Base-by-base conservation (phyloP, 1,139 yeast species). In the Arxiozyma heterogenica region DNA sequence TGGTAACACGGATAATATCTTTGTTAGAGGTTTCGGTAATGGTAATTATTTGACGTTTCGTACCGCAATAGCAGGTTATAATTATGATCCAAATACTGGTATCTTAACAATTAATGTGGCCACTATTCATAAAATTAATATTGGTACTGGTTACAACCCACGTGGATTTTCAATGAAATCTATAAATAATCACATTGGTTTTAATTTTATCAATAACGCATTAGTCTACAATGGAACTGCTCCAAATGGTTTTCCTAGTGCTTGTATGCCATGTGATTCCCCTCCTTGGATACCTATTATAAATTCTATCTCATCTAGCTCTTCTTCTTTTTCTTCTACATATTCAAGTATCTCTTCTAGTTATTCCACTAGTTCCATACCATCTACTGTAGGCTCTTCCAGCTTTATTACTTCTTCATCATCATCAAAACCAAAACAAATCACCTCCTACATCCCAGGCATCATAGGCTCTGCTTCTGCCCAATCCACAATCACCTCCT, bases 261-360 rank as follows among this genome's bases (percentile, higher is more conserved):
- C 27, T 8, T 57, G 61, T 49, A 38, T 38, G 23, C 41, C 53
- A 8, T 57, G 61, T 49, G 55, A 55, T 30, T 27, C 47, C 7
- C 47, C 50, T 41, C 58, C 61, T 41, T 57, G 61, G 59, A 56
- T 56, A 42, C 55, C 56, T n/a, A 30, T 44, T 7, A 44, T 11
- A 15, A 44, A 25, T 12, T 9, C 20, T 4, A n/a, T 25, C 11
- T 22, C 46, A 44, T 27, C 55, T n/a, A 9, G 49, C 23, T 17
- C 50, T 12, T n/a, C n/a, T n/a, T n/a, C n/a, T n/a, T n/a, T n/a
- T n/a, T n/a, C n/a, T n/a, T n/a, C n/a, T n/a, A n/a, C n/a, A n/a
- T n/a, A n/a, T n/a, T n/a, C n/a, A n/a, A n/a, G n/a, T n/a, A n/a
- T n/a, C n/a, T n/a, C n/a, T n/a, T n/a, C n/a, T n/a, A n/a, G n/a